Evolutionary conservation across 768 basidiomycete genomes (phyloP).

Genomic region (Hypholoma fasciculare): DNA sequence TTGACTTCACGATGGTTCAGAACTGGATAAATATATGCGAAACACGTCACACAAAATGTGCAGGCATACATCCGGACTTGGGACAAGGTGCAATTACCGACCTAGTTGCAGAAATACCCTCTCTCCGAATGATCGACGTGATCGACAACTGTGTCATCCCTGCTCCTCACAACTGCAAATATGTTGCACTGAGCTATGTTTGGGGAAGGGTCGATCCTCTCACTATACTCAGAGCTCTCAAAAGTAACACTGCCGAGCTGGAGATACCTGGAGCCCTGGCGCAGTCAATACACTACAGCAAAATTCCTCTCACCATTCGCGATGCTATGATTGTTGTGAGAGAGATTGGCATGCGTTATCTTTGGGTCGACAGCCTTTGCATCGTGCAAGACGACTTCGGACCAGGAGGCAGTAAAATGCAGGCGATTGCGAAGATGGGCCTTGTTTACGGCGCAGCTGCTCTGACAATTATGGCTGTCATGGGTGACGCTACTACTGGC

Average conservation of each 20-base stretch:
- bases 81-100: too few relatives aligned
- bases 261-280: conserved; percentile 2
- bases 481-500: conserved; percentile 10
- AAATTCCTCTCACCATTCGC: conserved; percentile 9
- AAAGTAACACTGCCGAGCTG: conserved; percentile 1
- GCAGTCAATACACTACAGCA: not conserved
- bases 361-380: conserved; percentile 12
- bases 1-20: conserved; percentile 6
- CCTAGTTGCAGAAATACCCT: too few relatives aligned
- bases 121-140: conserved; percentile 10
- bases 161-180: conserved; percentile 6
- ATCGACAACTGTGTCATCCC: conserved; percentile 9
- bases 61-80: too few relatives aligned
- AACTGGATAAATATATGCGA: not conserved
- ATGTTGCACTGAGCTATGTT: conserved; percentile 12
- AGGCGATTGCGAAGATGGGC: conserved; percentile 11
- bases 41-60: too few relatives aligned
- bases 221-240: conserved; percentile 1
- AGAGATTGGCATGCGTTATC: conserved; percentile 5
- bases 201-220: conserved; percentile 13
- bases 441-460: conserved; percentile 6
- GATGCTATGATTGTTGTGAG: conserved; percentile 6
- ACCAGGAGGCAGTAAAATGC: conserved; percentile 3
- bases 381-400: conserved; percentile 8
- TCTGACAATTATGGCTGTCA: conserved; percentile 7